Evolutionary conservation across 805 yeast genomes (phyloP).

Genomic region (Clavispora fructus): DNA sequence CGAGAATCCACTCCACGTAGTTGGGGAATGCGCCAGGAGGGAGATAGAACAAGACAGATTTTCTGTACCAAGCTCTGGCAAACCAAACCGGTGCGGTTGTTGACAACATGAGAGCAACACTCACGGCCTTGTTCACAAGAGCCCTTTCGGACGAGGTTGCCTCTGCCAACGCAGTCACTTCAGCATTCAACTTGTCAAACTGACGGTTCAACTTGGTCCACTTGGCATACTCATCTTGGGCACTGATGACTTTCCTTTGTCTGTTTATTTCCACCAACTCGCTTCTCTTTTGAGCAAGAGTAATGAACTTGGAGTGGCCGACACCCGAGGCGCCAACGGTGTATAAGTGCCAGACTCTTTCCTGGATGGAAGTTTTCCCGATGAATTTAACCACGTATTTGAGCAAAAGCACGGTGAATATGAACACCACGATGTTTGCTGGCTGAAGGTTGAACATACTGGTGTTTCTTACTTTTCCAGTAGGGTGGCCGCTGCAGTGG

Average conservation of each 20-base stretch:
- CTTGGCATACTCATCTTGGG: slow-evolving; percentile 91
- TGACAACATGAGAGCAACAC: slow-evolving; percentile 27
- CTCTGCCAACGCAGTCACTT: slow-evolving; percentile 42
- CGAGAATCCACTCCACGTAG: slow-evolving; percentile 48
- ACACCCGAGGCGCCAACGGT: slow-evolving; percentile 25
- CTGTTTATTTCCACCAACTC: slow-evolving; percentile 45
- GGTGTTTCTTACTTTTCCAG: neutral
- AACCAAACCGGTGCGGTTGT: slow-evolving; percentile 46
- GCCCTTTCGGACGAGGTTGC: slow-evolving; percentile 33
- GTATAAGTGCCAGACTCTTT: slow-evolving; percentile 35
- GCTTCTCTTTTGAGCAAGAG: slow-evolving; percentile 23
- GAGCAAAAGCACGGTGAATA: slow-evolving; percentile 15
- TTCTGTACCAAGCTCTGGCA: slow-evolving; percentile 49
- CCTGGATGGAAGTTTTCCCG: slow-evolving; percentile 31
- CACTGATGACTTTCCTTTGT: slow-evolving; percentile 59
- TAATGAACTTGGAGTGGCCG: slow-evolving; percentile 27
- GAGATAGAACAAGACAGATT: slow-evolving; percentile 50
- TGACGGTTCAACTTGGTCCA: slow-evolving; percentile 91
- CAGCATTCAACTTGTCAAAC: slow-evolving; percentile 50
- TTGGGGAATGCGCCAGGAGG: slow-evolving; percentile 56
- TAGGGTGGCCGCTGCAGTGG: neutral
- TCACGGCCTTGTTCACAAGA: slow-evolving; percentile 27
- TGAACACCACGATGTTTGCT: slow-evolving; percentile 32
- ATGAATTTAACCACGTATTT: slow-evolving; percentile 27
- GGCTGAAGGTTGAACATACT: slow-evolving; percentile 28